These are phyloP conservation scores for Nothophaeocryptopus gaeumannii DNA, from an alignment of 2,329 filamentous ascomycete species.

Conservation along the genomic window DNA sequence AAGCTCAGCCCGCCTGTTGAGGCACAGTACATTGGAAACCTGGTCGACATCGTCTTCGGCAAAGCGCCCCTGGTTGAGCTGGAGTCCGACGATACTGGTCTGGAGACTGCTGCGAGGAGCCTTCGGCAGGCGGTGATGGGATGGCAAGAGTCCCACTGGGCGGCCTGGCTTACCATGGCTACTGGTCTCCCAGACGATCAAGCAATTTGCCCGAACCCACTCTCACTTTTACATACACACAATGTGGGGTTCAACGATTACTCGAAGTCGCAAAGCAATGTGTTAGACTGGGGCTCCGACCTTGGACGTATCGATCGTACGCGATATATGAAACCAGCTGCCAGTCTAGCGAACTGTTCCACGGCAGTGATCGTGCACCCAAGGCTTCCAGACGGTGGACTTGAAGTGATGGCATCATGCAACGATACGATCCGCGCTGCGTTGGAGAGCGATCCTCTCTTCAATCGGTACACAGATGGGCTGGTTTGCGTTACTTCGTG, in stretches of 20 bases:
- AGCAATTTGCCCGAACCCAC: constrained; percentile 18
- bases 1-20: constrained; percentile 14
- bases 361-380: constrained; percentile 19
- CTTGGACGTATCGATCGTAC: constrained; percentile 14
- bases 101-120: constrained; percentile 11
- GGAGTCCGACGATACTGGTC: constrained; percentile 6
- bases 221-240: constrained; percentile 13
- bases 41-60: constrained; percentile 14
- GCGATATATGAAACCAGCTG: constrained; percentile 14
- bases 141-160: constrained; percentile 12
- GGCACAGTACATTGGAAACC: constrained; percentile 18
- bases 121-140: constrained; percentile 15
- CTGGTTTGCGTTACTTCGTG: constrained; percentile 10
- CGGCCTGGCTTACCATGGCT: constrained; percentile 16
- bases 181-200: constrained; percentile 12
- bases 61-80: constrained; percentile 5
- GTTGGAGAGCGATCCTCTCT: constrained; percentile 11
- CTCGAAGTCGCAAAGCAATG: constrained; percentile 16
- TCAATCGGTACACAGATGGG: constrained; percentile 10
- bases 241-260: constrained; percentile 22
- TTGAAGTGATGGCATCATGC: constrained; percentile 15
- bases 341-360: constrained; percentile 13
- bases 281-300: constrained; percentile 14
- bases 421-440: constrained; percentile 8
- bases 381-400: constrained; percentile 15